Conservation (phyloP, 371 early-diverging fungal species). For the Saksenaea vasiformis region DNA sequence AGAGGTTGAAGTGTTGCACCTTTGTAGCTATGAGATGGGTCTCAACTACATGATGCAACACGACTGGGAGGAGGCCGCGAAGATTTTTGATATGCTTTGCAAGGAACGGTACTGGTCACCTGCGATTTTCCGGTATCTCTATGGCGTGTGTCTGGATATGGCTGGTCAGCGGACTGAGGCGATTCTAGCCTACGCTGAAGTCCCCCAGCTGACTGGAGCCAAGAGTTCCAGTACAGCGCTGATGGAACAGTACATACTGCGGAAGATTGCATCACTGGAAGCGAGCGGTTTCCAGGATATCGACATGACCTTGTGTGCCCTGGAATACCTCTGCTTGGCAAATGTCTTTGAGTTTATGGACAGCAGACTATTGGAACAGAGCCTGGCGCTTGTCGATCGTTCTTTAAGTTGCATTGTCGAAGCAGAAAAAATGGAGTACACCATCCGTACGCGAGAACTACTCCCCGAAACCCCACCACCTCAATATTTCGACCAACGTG, state of each 20-base stretch:
- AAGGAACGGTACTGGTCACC: slow-evolving; percentile 64
- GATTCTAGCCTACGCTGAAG: slow-evolving; percentile 47
- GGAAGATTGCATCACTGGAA: slow-evolving; percentile 58
- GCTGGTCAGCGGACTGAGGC: slow-evolving; percentile 52
- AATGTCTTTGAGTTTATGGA: slow-evolving; percentile 64
- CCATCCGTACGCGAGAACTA: slow-evolving; percentile 44
- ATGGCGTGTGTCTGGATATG: slow-evolving; percentile 59
- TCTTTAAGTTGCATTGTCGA: slow-evolving; percentile 42
- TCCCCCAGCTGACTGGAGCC: slow-evolving; percentile 37
- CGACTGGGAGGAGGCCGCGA: slow-evolving; percentile 57
- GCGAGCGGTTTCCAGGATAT: slow-evolving; percentile 56
- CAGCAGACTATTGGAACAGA: slow-evolving; percentile 33
- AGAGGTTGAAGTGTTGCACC: slow-evolving; percentile 47
- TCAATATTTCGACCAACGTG: slow-evolving; percentile 49
- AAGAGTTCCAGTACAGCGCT: slow-evolving; percentile 49
- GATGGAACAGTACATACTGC: slow-evolving; percentile 58
- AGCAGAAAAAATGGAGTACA: slow-evolving; percentile 47
- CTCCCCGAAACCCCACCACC: slow-evolving; percentile 48
- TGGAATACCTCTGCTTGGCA: slow-evolving; percentile 61
- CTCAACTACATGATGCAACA: slow-evolving; percentile 60
- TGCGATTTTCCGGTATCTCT: slow-evolving; percentile 60
- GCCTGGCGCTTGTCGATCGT: slow-evolving; percentile 36
- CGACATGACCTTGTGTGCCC: slow-evolving; percentile 53
- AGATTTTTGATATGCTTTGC: slow-evolving; percentile 54
- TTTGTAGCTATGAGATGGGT: slow-evolving; percentile 63